Percentiles rank a stretch among this genome's conserved stretches.
Conservation (phyloP, 2,329 filamentous ascomycete genomes). For the Fusarium sp. region DNA sequence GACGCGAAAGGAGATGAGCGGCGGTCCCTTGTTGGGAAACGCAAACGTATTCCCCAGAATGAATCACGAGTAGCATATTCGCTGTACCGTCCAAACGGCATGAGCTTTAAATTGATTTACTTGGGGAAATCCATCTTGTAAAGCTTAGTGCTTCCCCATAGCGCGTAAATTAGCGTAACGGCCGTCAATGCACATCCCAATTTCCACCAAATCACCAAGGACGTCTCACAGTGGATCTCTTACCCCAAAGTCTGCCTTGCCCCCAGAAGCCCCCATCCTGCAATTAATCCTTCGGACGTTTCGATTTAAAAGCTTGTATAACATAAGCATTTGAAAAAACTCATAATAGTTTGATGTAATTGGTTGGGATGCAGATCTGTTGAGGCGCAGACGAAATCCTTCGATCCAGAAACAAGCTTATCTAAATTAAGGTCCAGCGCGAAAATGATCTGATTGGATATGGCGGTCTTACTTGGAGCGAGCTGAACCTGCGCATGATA, state of each 20-base stretch:
- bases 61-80: neutral
- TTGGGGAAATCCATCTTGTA: too few relatives aligned
- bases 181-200: neutral
- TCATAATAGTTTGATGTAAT: too few relatives aligned
- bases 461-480: neutral
- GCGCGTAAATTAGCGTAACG: neutral
- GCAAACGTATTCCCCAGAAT: too few relatives aligned
- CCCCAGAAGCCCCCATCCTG: neutral
- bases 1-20: too few relatives aligned
- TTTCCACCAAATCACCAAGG: neutral
- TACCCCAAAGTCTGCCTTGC: neutral
- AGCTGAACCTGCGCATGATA: neutral
- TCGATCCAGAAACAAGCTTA: neutral
- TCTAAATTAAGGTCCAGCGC: neutral
- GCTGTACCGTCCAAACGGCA: neutral
- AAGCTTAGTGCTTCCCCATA: too few relatives aligned
- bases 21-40: too few relatives aligned
- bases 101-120: too few relatives aligned
- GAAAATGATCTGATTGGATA: neutral
- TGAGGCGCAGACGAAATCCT: neutral
- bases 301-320: neutral
- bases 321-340: neutral
- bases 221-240: neutral
- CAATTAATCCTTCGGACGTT: neutral
- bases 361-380: neutral